Base-by-base conservation (phyloP, 805 yeast genomes). In the Monosporozyma siamensis region DNA sequence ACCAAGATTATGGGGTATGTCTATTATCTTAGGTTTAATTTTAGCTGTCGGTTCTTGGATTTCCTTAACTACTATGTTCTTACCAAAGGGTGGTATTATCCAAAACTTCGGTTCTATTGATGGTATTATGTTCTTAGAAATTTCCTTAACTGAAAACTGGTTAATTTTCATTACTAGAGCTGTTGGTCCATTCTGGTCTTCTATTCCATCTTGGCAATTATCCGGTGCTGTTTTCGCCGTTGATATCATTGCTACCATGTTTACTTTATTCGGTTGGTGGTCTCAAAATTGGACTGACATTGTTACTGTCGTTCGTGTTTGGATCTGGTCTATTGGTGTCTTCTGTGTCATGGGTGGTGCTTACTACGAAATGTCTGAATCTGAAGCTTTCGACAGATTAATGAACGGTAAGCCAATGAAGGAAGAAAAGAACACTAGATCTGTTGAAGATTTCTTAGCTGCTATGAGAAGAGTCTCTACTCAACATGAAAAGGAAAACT, bases 131-230 rank as follows among this genome's bases (percentile, higher is more conserved):
- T 87, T 87, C 82, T 78, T 87, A 73, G 87, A 87, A 74, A 87
- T 87, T 64, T 84, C 95, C 46, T 78, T 87, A 67, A 86, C 96
- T 68, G 95, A 87, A 76, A 87, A 88, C 76, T 87, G 96, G 96
- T 80, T 87, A 70, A 87, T 87, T 75, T 87, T 87, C 84, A 75
- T 88, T 65, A 87, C 96, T 62, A 82, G 96, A 77, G 95, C 95
- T 65, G 83, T 78, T 68, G 96, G 96, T 75, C 95, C 96, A 64
- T 88, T 88, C 92, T 88, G 96, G 96, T 83, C 95, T 47, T 86
- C 95, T 38, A 61, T 75, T 47, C 96, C 96, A 74, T 88, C 96
- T 39, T 88, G 96, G 96, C 95, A 87, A 76, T 79, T 87, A 72
- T 57, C 92, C 59, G 95, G 95, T 74, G 96, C 96, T 60, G 95